Evolutionary conservation across 2,329 filamentous ascomycete genomes (phyloP).

Genomic region (Ciborinia camelliae): DNA sequence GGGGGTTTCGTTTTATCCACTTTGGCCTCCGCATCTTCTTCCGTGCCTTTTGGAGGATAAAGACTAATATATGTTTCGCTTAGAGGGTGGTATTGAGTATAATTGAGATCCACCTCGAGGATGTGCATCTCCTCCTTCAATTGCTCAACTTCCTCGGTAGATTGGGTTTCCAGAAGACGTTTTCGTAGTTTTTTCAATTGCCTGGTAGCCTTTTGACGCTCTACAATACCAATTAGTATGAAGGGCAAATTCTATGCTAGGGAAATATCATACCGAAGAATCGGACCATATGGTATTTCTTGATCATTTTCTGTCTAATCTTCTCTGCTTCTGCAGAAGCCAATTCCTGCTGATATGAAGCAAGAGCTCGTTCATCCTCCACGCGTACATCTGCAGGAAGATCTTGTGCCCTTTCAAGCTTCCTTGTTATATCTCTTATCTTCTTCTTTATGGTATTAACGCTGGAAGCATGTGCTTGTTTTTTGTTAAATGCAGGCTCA

Average conservation of each 20-base stretch:
- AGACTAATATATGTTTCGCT: conserved; percentile 67
- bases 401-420: conserved; percentile 57
- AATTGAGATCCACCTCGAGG: conserved; percentile 71
- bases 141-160: conserved; percentile 49
- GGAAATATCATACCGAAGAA: conserved; percentile 65
- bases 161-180: conserved; percentile 51
- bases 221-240: conserved; percentile 41
- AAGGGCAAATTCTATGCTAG: neutral
- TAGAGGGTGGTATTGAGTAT: conserved; percentile 69
- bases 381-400: conserved; percentile 65
- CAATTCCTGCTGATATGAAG: conserved; percentile 62
- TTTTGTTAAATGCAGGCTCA: conserved; percentile 31
- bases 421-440: conserved; percentile 64
- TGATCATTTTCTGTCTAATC: conserved; percentile 66
- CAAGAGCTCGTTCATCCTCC: conserved; percentile 70
- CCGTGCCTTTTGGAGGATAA: conserved; percentile 47
- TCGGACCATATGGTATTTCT: conserved; percentile 76
- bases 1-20: conserved; percentile 42
- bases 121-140: conserved; percentile 60
- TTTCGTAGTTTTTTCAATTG: conserved; percentile 62
- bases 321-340: conserved; percentile 56
- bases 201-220: conserved; percentile 69
- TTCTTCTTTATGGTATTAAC: conserved; percentile 67
- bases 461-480: conserved; percentile 37
- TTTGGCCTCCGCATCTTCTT: conserved; percentile 32